Base-by-base conservation (phyloP, 1,284 basidiomycete species). In the Trichosporon coremiiforme region DNA sequence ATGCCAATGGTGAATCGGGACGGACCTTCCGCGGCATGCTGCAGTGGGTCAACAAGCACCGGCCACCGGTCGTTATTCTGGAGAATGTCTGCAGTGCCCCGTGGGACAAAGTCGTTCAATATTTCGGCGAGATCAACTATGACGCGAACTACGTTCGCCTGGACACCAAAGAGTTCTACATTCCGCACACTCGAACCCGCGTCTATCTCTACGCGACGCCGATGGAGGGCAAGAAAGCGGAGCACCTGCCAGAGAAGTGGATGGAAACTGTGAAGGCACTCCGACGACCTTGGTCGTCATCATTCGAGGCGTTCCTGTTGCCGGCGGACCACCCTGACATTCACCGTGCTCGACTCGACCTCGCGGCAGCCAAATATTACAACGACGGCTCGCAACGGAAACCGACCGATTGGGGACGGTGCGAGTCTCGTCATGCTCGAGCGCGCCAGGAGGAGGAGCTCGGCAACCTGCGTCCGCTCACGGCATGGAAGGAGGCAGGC, bases 71-170 rank as follows among this genome's bases (percentile, higher is more conserved):
- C 31, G 93, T 98, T 75, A 91, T 98, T 73, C 86, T 98, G 33
- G 95, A 98, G 82, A 98, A 98, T 76, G 95, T 98, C 55, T 94
- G 92, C 80, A 88, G 88, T 64, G 95, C 95, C 0, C 95, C 95
- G 3, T 98, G 95, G 95, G 83, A 85, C 4, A 85, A 86, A 62
- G 92, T 97, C 35, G 87, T 88, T 66, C 84, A 89, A 65, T 90
- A 92, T 74, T 95, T 97, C 76, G 89, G 87, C 70, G 85, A 89
- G 47, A 88, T 89, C 67, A 88, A 88, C 9, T 98, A 98, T 82
- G 90, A 89, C 74, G 93, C 95, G 0, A 84, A 87, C 7, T 89
- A 85, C 67, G 4, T 55, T 69, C 83, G 84, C 9, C 89, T 98
- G 66, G 95, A 98, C 78, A 98, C 95, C 10, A 98, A 97, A 80